Conservation (phyloP, 2,329 filamentous ascomycete genomes). For the Aspergillus brasiliensis region DNA sequence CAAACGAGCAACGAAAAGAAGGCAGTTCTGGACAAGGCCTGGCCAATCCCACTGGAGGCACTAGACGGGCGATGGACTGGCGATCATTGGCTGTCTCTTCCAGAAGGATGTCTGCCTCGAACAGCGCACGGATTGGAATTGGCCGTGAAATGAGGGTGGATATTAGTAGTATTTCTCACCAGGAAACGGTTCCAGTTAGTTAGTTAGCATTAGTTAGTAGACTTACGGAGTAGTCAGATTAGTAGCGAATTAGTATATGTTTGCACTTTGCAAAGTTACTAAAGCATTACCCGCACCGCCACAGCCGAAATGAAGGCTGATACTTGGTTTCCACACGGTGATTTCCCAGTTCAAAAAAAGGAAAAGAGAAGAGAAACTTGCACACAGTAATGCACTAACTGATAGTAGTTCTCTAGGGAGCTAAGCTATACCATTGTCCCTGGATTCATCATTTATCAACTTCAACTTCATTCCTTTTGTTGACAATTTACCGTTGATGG, state of each 20-base stretch:
- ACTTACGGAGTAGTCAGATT: no score
- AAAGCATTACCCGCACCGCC: background rate
- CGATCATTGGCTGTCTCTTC: background rate
- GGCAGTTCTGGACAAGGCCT: constrained; percentile 21
- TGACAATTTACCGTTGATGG: constrained; percentile 3
- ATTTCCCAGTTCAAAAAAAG: no score
- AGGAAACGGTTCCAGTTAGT: no score
- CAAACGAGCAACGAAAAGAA: background rate
- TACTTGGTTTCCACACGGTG: background rate
- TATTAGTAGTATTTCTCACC: background rate
- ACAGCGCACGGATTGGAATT: background rate
- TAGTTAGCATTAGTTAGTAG: no score
- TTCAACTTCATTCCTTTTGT: background rate
- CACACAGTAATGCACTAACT: no score
- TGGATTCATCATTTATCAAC: background rate
- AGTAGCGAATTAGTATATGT: no score
- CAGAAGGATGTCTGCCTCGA: background rate
- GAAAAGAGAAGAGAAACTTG: no score
- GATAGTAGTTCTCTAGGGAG: no score
- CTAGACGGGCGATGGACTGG: background rate
- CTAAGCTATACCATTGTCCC: background rate
- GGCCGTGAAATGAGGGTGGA: background rate
- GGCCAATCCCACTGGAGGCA: constrained; percentile 14
- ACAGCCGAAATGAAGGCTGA: background rate
- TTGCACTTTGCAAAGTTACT: background rate